Evolutionary conservation across 129 eudicot species (phyloP).

Genomic region (Arctium minus): DNA sequence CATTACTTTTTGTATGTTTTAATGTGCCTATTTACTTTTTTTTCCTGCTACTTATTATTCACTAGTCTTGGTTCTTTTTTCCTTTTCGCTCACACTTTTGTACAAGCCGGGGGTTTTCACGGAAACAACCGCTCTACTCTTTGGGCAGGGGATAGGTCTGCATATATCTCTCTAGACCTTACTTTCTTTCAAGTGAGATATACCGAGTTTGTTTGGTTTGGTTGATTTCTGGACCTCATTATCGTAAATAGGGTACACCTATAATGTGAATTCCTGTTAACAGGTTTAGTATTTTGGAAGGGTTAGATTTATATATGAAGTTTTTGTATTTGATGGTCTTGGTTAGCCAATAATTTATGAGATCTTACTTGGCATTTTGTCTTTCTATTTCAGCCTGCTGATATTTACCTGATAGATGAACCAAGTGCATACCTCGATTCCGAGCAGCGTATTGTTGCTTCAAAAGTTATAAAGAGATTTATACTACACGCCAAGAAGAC

Average conservation of each 20-base stretch:
- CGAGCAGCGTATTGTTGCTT: conserved; percentile 91
- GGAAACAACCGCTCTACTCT: too few species aligned
- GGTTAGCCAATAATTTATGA: not conserved
- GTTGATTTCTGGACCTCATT: not conserved
- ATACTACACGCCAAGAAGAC: conserved; percentile 83
- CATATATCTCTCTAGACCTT: too few species aligned
- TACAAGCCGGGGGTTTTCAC: too few species aligned
- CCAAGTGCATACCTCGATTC: conserved; percentile 89
- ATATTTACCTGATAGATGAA: conserved; percentile 84
- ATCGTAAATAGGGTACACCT: not conserved
- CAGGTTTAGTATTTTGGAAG: not conserved
- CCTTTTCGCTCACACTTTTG: too few species aligned
- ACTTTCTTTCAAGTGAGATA: too few species aligned
- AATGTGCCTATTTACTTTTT: too few species aligned
- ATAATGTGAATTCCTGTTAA: not conserved
- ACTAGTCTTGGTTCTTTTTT: too few species aligned
- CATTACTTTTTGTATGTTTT: too few species aligned
- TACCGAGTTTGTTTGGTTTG: too few species aligned
- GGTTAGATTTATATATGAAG: not conserved
- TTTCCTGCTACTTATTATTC: too few species aligned
- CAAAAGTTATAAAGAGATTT: conserved; percentile 88
- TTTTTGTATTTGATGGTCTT: not conserved
- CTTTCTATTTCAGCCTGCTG: conserved; percentile 71
- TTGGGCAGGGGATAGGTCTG: too few species aligned
- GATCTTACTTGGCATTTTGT: conserved; percentile 8